Evolutionary conservation across 148 eudicot genomes (phyloP).

Genomic region (Camellia sinensis): DNA sequence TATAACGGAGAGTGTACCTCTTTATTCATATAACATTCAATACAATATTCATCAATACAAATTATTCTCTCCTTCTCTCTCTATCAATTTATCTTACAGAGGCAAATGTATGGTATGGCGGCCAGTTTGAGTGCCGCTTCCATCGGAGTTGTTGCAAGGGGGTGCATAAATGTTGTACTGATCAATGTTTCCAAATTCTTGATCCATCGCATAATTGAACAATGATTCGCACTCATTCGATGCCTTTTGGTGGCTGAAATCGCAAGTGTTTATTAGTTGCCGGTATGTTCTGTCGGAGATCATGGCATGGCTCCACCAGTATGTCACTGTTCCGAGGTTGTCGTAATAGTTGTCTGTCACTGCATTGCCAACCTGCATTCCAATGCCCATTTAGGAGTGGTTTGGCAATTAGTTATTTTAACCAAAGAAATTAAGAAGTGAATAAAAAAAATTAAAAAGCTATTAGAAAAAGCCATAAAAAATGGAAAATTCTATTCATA

Average conservation of each 20-base stretch:
- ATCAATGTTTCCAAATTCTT: slow-evolving; percentile 91
- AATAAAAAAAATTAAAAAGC: too few relatives aligned
- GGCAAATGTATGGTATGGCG: slow-evolving; percentile 63
- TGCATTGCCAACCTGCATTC: slow-evolving; percentile 82
- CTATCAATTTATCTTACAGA: too few relatives aligned
- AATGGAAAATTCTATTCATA: too few relatives aligned
- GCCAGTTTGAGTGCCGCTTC: slow-evolving; percentile 21
- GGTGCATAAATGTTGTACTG: slow-evolving; percentile 95
- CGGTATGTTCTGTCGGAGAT: slow-evolving; percentile 74
- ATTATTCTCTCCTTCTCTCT: too few relatives aligned
- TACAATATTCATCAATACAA: too few relatives aligned
- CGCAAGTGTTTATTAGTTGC: slow-evolving; percentile 70
- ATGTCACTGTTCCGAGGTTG: slow-evolving; percentile 87
- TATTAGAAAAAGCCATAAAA: too few relatives aligned
- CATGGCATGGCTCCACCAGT: slow-evolving; percentile 99
- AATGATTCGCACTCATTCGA: slow-evolving; percentile 82
- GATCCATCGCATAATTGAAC: slow-evolving; percentile 83
- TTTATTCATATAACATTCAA: too few relatives aligned
- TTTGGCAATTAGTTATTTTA: too few relatives aligned
- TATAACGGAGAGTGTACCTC: too few relatives aligned
- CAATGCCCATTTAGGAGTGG: neutral
- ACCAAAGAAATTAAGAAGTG: too few relatives aligned
- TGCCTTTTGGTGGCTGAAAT: slow-evolving; percentile 70
- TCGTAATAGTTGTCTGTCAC: slow-evolving; percentile 97
- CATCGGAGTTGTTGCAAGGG: slow-evolving; percentile 70